Base-by-base conservation (phyloP, 495 filamentous ascomycete species). In the Pseudevernia furfuracea region DNA sequence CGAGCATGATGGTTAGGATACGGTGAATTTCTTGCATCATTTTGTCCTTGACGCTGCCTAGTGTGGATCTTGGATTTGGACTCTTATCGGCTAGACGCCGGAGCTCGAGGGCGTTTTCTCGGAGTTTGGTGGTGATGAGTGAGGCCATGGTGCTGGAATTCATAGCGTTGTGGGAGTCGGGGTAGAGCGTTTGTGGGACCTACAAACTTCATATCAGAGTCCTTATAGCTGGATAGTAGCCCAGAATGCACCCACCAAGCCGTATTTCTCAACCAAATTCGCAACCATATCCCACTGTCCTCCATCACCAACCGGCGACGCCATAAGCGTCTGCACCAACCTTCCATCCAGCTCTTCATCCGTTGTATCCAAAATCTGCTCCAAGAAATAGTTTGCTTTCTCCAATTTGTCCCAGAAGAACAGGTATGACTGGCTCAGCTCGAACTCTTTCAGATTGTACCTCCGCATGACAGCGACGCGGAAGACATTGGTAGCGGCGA, bases 331-430 rank as follows among this genome's bases (percentile, higher is more conserved):
- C 72, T 90, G 87, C 15, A 93, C 78, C 15, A 94, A 74, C 25
- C 91, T 77, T 19, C 82, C 79, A 61, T 90, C 87, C 3, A 92
- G 78, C 37, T 85, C 82, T 62, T 89, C 79, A 48, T 84, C 77
- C 1, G 81, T 80, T 0, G 90, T 94, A 61, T 88, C 83, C 46
- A 95, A 81, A 63, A 94, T 84, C 69, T 87, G 85, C 73, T 93
- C 89, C 30, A 94, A 79, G 78, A 94, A 94, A 72, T 81, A 96
- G 70, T 95, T 95, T 11, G 88, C 84, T 73, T 96, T 96, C 75
- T 96, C 91, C 28, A 95, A 82, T 75, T 96, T 96, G 73, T 96
- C 91, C 86, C 88, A 95, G 82, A 90, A 96, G 78, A 92, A 94
- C n/a, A 95, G 82, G 69, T 94, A 96, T 3, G 87, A 83, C 70